These are phyloP conservation scores for Coniosporium apollinis DNA, from an alignment of 495 filamentous ascomycete species.

Conservation along the genomic window DNA sequence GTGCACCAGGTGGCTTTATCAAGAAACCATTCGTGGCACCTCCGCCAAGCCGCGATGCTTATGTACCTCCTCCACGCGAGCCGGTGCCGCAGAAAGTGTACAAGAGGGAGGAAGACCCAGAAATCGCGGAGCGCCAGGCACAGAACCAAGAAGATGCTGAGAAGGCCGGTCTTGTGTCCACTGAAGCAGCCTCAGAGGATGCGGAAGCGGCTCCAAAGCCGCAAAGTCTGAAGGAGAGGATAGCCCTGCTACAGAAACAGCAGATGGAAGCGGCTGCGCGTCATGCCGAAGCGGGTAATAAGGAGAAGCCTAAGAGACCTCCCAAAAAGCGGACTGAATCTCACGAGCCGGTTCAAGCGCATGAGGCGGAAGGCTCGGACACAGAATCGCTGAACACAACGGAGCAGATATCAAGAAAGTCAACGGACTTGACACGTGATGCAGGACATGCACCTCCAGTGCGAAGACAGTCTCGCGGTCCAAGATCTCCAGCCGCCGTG, in stretches of 20 bases:
- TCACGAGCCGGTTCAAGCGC: constrained; percentile 10
- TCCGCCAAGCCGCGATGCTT: constrained; percentile 85
- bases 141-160: constrained; percentile 39
- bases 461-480: constrained; percentile 24
- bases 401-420: constrained; percentile 18
- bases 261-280: constrained; percentile 73
- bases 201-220: constrained; percentile 70
- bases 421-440: constrained; percentile 36
- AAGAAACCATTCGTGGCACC: constrained; percentile 98
- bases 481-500: constrained; percentile 35
- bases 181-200: constrained; percentile 36
- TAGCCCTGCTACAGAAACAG: constrained; percentile 85
- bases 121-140: constrained; percentile 44
- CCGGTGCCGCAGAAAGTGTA: constrained; percentile 59
- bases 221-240: constrained; percentile 81
- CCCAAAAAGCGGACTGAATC: constrained; percentile 60
- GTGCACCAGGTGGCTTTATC: constrained; percentile 52
- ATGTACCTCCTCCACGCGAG: constrained; percentile 50
- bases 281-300: constrained; percentile 60
- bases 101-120: constrained; percentile 76
- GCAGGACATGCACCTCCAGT: constrained; percentile 20
- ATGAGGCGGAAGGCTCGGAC: constrained; percentile 11
- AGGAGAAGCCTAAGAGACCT: constrained; percentile 74
- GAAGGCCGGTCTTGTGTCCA: constrained; percentile 33
- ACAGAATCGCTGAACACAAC: constrained; percentile 14